Conservation (phyloP, 129 eudicot species). For the Ambrosia artemisiifolia region DNA sequence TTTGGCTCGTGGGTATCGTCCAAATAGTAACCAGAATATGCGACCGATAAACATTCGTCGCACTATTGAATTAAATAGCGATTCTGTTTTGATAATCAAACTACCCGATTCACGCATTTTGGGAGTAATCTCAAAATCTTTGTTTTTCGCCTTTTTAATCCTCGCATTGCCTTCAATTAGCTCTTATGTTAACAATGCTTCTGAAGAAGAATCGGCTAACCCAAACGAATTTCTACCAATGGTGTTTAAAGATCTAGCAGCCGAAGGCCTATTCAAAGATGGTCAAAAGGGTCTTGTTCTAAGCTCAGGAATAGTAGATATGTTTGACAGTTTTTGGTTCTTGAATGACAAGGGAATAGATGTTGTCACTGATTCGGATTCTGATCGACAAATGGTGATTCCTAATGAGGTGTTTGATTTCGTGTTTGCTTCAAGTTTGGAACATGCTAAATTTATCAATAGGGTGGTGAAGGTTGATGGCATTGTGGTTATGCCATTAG, state of each 20-base stretch:
- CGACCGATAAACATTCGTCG: slow-evolving; percentile 14
- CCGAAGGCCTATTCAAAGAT: slow-evolving; percentile 45
- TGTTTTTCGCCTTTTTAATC: slow-evolving; percentile 43
- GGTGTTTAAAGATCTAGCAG: slow-evolving; percentile 38
- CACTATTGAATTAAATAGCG: slow-evolving; percentile 13
- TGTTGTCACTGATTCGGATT: slow-evolving; percentile 30
- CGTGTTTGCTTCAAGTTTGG: slow-evolving; percentile 32
- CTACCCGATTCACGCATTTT: slow-evolving; percentile 43
- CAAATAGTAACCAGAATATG: slow-evolving; percentile 10
- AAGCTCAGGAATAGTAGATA: slow-evolving; percentile 26
- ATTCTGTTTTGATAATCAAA: slow-evolving; percentile 44
- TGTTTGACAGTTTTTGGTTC: slow-evolving; percentile 32
- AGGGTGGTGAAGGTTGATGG: slow-evolving; percentile 46
- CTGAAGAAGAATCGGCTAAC: not conserved
- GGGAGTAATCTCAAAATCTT: slow-evolving; percentile 46
- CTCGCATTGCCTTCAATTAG: slow-evolving; percentile 53
- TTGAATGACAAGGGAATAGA: slow-evolving; percentile 42
- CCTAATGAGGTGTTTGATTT: slow-evolving; percentile 47
- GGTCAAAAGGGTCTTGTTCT: slow-evolving; percentile 50
- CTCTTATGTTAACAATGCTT: slow-evolving; percentile 20
- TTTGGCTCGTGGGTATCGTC: slow-evolving; percentile 35
- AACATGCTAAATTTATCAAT: slow-evolving; percentile 20
- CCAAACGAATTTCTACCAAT: slow-evolving; percentile 21
- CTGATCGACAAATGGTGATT: slow-evolving; percentile 7
- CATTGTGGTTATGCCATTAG: slow-evolving; percentile 37